Conservation (phyloP, 2,329 filamentous ascomycete genomes). For the Talaromyces sp. region DNA sequence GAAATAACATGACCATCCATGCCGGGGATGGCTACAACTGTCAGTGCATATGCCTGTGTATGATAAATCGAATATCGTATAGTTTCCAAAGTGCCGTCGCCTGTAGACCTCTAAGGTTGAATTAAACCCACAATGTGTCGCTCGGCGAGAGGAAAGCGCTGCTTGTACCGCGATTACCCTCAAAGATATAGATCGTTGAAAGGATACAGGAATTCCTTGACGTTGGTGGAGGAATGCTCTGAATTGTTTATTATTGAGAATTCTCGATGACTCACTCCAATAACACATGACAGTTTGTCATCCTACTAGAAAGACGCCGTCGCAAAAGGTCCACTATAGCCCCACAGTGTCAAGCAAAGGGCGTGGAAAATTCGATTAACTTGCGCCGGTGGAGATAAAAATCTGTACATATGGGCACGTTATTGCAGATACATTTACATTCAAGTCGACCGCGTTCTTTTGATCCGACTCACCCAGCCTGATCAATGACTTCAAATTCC, state of each 20-base stretch:
- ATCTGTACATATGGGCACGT: not conserved
- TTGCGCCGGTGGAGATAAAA: not conserved
- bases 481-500: not conserved
- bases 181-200: not conserved
- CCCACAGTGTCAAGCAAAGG: conserved; percentile 9
- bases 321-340: not conserved
- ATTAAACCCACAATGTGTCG: not conserved
- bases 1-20: not conserved
- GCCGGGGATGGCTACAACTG: not conserved
- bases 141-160: not conserved
- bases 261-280: not conserved
- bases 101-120: not conserved
- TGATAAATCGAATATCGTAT: not conserved
- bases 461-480: not conserved
- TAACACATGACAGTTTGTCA: not conserved
- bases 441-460: not conserved
- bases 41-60: not conserved
- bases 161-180: not conserved
- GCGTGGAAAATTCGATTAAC: not conserved
- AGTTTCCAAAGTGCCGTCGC: not conserved
- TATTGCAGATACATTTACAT: not conserved
- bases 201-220: too few relatives aligned
- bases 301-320: not conserved
- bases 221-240: not conserved
- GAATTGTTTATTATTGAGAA: not conserved